Evolutionary conservation across 2,329 filamentous ascomycete species (phyloP).

Genomic region (Thelonectria discophora): DNA sequence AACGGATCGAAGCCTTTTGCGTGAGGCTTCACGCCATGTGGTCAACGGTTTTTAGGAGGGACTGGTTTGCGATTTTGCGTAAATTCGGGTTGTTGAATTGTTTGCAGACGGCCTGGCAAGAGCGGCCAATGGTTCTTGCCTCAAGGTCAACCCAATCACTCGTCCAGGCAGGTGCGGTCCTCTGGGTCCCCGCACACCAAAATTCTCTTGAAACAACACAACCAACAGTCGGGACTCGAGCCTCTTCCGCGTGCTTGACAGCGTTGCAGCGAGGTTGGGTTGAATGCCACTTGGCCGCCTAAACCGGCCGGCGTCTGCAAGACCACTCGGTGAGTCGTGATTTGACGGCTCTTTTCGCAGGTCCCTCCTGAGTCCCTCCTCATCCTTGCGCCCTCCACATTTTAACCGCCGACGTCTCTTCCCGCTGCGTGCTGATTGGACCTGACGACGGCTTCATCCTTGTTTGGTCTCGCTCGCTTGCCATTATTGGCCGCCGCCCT

Average conservation of each 20-base stretch:
- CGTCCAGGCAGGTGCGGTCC: neutral
- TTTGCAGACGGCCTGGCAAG: neutral
- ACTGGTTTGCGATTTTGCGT: neutral
- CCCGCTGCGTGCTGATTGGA: neutral
- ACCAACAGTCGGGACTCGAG: neutral
- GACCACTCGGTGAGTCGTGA: conserved; percentile 12
- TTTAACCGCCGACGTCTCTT: neutral
- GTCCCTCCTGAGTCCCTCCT: too few species aligned
- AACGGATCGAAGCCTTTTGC: neutral
- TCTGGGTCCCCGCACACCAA: neutral
- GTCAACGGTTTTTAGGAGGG: neutral
- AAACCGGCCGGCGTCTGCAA: conserved; percentile 32
- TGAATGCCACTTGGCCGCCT: conserved; percentile 19
- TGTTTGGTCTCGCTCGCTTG: neutral
- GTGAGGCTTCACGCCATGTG: neutral
- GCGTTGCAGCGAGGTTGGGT: conserved; percentile 1
- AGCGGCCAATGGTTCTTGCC: neutral
- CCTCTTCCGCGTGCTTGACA: neutral
- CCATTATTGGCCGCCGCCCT: neutral
- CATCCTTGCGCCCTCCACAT: neutral
- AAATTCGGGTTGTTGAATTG: too few species aligned
- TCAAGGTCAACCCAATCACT: neutral
- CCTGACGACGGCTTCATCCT: neutral
- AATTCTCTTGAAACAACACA: neutral
- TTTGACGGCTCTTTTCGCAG: conserved; percentile 15